Evolutionary conservation across 2,329 filamentous ascomycete species (phyloP).

Genomic region (Calonectria hawksworthii): DNA sequence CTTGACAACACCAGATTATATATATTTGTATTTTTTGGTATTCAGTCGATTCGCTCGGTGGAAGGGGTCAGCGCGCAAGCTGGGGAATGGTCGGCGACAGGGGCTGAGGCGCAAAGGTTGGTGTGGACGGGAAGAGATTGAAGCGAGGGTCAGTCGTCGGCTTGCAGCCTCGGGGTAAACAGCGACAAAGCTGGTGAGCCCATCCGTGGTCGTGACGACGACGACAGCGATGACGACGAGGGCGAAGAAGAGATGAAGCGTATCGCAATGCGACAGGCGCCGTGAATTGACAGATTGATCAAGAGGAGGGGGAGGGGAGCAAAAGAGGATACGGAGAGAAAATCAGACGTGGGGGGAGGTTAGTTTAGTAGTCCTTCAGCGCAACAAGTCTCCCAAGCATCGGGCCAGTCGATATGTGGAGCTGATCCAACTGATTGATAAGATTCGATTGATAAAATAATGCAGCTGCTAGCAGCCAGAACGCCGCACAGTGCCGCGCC

Average conservation of each 20-base stretch:
- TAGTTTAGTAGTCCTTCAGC: slow-evolving; percentile 47
- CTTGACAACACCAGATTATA: neutral
- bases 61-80: neutral
- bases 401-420: slow-evolving; percentile 38
- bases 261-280: slow-evolving; percentile 23
- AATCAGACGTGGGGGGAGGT: slow-evolving; percentile 45
- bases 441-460: slow-evolving; percentile 63
- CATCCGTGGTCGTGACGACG: slow-evolving; percentile 6
- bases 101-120: neutral
- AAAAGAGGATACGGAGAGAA: slow-evolving; percentile 32
- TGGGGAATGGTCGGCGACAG: neutral
- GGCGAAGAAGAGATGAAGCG: slow-evolving; percentile 23
- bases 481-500: slow-evolving; percentile 35
- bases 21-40: neutral
- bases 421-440: slow-evolving; percentile 61
- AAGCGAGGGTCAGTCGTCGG: slow-evolving; percentile 15
- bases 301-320: slow-evolving; percentile 19
- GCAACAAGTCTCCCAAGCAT: slow-evolving; percentile 23
- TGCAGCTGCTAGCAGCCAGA: slow-evolving; percentile 10
- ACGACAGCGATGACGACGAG: neutral
- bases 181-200: slow-evolving; percentile 13
- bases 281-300: slow-evolving; percentile 21
- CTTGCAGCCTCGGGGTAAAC: slow-evolving; percentile 2
- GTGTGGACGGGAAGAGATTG: neutral
- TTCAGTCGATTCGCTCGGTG: slow-evolving; percentile 23